These are phyloP conservation scores for sunflower (Helianthus annuus) DNA, from an alignment of 129 eudicot genomes.

Conservation along the genomic window HanXRQr2.0-SUNRISE NC_035436.2:163928827-163929326, in stretches of 20 bases:
- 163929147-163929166: constrained; percentile 46
- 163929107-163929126: constrained; percentile 46
- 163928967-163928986: constrained; percentile 50
- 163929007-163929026: constrained; percentile 37
- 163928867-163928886: constrained; percentile 39
- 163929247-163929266: constrained; percentile 38
- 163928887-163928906: constrained; percentile 52
- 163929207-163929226: constrained; percentile 40
- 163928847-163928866: constrained; percentile 46
- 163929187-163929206: constrained; percentile 48
- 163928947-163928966: constrained; percentile 46
- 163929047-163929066: constrained; percentile 48
- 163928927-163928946: constrained; percentile 34
- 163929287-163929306: constrained; percentile 41
- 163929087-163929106: constrained; percentile 36
- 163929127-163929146: constrained; percentile 47
- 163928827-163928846: constrained; percentile 45
- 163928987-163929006: constrained; percentile 49
- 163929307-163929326: constrained; percentile 41
- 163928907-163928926: constrained; percentile 48
- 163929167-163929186: constrained; percentile 23
- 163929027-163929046: constrained; percentile 41
- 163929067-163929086: constrained; percentile 41
- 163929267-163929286: constrained; percentile 44
- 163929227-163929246: constrained; percentile 36